A percentile compares a stretch with the other conserved stretches of the same genome.
These are phyloP conservation scores for Pleurotus citrinopileatus DNA, from an alignment of 768 basidiomycete genomes.

Conservation along the genomic window DNA sequence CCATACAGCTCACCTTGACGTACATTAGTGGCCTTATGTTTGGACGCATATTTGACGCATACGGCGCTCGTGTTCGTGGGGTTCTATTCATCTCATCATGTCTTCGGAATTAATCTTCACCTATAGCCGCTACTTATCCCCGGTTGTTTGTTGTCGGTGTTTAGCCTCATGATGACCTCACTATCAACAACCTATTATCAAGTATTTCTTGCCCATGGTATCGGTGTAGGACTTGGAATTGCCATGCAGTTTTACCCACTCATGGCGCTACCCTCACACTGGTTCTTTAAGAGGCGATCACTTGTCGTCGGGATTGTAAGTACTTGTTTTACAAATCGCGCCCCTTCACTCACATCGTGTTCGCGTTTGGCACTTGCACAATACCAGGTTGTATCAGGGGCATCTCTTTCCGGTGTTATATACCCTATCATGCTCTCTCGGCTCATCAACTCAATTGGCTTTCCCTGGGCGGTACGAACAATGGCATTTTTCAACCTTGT, in stretches of 20 bases:
- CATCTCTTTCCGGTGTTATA: neutral
- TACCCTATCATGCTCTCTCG: slow-evolving; percentile 5
- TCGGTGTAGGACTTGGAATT: slow-evolving; percentile 5
- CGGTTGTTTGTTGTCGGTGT: neutral
- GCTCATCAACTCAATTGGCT: slow-evolving; percentile 2
- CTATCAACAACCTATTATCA: neutral
- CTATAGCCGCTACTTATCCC: neutral
- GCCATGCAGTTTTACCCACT: slow-evolving; percentile 1
- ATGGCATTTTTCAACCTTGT: slow-evolving; percentile 5
- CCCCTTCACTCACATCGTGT: neutral
- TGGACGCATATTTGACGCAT: slow-evolving; percentile 1
- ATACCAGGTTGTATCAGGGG: neutral
- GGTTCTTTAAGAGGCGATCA: neutral
- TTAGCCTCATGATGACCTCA: neutral
- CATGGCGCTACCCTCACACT: slow-evolving; percentile 4
- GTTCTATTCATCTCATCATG: neutral
- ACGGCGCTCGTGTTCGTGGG: slow-evolving; percentile 3
- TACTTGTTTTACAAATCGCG: too few species aligned
- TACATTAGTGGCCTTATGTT: neutral
- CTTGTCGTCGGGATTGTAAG: slow-evolving; percentile 1
- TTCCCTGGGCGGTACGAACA: slow-evolving; percentile 8
- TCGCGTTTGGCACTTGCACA: neutral
- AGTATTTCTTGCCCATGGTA: slow-evolving; percentile 4
- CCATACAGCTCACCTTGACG: slow-evolving; percentile 5
- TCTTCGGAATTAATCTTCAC: neutral